These are phyloP conservation scores for Xylaria intraflava DNA, from an alignment of 495 filamentous ascomycete genomes.

Conservation along the genomic window DNA sequence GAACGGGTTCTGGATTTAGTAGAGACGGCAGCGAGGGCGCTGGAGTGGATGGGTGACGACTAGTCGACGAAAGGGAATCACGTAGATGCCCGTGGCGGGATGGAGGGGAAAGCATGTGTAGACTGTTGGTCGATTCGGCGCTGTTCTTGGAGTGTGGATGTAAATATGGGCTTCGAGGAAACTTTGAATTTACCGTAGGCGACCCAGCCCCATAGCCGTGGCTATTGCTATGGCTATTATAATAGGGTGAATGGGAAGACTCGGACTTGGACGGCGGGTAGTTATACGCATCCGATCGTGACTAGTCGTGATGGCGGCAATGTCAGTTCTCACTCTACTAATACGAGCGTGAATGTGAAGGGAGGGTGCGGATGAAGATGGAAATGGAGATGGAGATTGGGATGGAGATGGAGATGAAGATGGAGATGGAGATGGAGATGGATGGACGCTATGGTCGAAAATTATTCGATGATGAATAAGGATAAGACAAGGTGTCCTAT, in stretches of 20 bases:
- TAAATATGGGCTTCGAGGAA: slow-evolving; percentile 49
- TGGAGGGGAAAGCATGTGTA: slow-evolving; percentile 45
- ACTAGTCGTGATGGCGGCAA: slow-evolving; percentile 11
- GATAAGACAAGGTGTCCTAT: slow-evolving; percentile 9
- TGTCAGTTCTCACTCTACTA: background rate
- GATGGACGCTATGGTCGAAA: slow-evolving; percentile 8
- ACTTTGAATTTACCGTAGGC: slow-evolving; percentile 43
- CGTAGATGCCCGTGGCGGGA: slow-evolving; percentile 34
- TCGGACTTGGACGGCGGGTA: slow-evolving; percentile 35
- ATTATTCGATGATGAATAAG: slow-evolving; percentile 3
- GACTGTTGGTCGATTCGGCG: slow-evolving; percentile 40
- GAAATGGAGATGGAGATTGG: background rate
- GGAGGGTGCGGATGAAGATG: slow-evolving; percentile 20
- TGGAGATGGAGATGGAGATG: slow-evolving; percentile 1
- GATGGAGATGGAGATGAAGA: slow-evolving; percentile 20
- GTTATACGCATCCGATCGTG: slow-evolving; percentile 47
- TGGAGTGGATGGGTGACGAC: slow-evolving; percentile 39
- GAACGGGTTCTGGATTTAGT: slow-evolving; percentile 41
- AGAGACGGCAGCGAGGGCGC: slow-evolving; percentile 33
- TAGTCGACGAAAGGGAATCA: slow-evolving; percentile 35
- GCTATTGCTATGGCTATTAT: slow-evolving; percentile 30
- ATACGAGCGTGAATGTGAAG: slow-evolving; percentile 1
- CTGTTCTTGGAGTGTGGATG: slow-evolving; percentile 48
- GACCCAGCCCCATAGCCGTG: slow-evolving; percentile 54
- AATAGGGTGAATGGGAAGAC: slow-evolving; percentile 32